Base-by-base conservation (phyloP, 352 stramenopile genomes). In the Phytophthora nicotianae region DNA sequence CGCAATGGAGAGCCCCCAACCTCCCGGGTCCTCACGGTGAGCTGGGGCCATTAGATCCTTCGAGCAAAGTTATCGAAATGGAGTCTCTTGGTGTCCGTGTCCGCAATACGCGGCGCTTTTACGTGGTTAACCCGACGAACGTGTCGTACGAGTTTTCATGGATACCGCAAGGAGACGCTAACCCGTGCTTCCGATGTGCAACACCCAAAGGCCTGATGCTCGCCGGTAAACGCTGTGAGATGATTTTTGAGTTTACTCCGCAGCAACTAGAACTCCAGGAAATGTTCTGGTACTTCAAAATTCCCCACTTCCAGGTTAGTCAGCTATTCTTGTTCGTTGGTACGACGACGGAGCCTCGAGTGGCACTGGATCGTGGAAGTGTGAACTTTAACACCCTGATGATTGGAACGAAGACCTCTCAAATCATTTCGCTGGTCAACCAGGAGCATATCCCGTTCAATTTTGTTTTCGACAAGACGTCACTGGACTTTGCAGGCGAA, bases 241-340 rank as follows among this genome's bases (percentile, higher is more conserved):
- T 98, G 87, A 88, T 97, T n/a, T 98, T 98, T 62, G 95, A 98
- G 56, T 98, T 97, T 68, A 96, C 90, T 24, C 94, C 95, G 0
- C 87, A 97, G 58, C 88, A 97, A 41, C 66, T 94, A 5, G 86
- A 89, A 45, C 75, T 96, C 16, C 79, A 96, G 43, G 93, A 98
- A 72, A 90, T 90, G 63, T 98, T 98, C 50, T 98, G 84, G 77
- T 78, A 88, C 24, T 98, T 98, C 48, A 74, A 77, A 33, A 90
- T 98, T 13, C 81, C 90, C 6, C 81, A 93, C 24, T 95, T 97
- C 29, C 75, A 91, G 56, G 84, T 98, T 8, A 89, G 64, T 53
- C 88, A 98, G 62, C 54, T 97, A 0, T 98, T 98, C 55, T 67
- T 98, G 7, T 90, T 98, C 43, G 87, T 96, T 2, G 95, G 95